A percentile compares a stretch with the other conserved stretches of the same genome.
These are phyloP conservation scores for Homolaphlyctis polyrhiza DNA, from an alignment of 371 early-diverging fungal genomes.

Conservation along the genomic window DNA sequence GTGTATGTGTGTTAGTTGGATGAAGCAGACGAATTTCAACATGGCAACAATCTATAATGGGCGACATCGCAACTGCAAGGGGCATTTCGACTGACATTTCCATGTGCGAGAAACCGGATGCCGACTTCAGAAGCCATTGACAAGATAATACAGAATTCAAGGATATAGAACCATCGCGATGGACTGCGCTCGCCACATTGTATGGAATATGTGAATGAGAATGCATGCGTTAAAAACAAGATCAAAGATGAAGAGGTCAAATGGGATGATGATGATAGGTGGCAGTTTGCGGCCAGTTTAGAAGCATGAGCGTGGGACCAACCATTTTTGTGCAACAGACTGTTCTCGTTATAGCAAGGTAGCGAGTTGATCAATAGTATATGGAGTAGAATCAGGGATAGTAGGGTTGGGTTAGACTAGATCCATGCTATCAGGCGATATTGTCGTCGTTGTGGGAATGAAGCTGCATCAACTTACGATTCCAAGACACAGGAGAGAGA, in stretches of 20 bases:
- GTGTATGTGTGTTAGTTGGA: too few species aligned
- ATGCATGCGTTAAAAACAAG: too few species aligned
- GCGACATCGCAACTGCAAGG: not conserved
- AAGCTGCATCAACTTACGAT: too few species aligned
- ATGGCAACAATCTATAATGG: not conserved
- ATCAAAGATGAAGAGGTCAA: not conserved
- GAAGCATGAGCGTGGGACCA: not conserved
- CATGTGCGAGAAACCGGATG: constrained; percentile 61
- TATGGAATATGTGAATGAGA: not conserved
- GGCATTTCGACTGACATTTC: constrained; percentile 46
- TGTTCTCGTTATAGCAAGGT: not conserved
- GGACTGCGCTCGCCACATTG: constrained; percentile 28
- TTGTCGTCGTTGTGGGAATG: too few species aligned
- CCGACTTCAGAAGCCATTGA: constrained; percentile 72
- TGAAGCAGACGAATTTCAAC: too few species aligned
- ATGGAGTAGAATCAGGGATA: too few species aligned
- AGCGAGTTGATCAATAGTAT: not conserved
- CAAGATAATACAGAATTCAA: constrained; percentile 66
- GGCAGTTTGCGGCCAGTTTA: not conserved
- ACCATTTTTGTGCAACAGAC: constrained; percentile 4
- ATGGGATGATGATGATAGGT: not conserved
- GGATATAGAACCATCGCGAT: constrained; percentile 36
- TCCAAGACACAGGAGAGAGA: constrained; percentile 61
- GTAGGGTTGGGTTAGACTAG: too few species aligned
- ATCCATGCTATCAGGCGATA: too few species aligned